Evolutionary conservation across 176 grass and related monocot species (phyloP).

Genomic region (Thalia dealbata): DNA sequence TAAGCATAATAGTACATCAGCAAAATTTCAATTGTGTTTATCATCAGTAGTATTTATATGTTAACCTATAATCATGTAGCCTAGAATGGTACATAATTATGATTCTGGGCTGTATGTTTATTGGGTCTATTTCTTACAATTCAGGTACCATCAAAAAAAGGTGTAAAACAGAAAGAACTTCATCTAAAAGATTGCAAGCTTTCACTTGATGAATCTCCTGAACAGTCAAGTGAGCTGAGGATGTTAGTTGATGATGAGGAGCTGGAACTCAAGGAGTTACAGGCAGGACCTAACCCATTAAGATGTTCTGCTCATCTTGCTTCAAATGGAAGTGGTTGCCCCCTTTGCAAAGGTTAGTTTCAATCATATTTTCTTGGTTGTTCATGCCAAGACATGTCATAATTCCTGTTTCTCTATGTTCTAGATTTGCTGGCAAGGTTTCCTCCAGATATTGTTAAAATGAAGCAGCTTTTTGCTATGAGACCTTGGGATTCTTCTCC

Average conservation of each 20-base stretch:
- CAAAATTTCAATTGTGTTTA: not conserved
- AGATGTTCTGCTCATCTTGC: slow-evolving; percentile 81
- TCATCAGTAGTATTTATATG: not conserved
- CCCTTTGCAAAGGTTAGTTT: slow-evolving; percentile 88
- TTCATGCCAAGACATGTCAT: slow-evolving; percentile 15
- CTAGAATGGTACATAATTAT: not conserved
- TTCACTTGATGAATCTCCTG: slow-evolving; percentile 47
- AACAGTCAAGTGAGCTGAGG: slow-evolving; percentile 33
- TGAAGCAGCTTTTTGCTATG: slow-evolving; percentile 68
- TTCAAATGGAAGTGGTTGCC: slow-evolving; percentile 77
- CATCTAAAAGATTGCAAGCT: slow-evolving; percentile 56
- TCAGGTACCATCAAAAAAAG: slow-evolving; percentile 50
- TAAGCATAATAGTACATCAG: not conserved
- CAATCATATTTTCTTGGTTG: not conserved
- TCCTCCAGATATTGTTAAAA: slow-evolving; percentile 81
- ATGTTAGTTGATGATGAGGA: slow-evolving; percentile 85
- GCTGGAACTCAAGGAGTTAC: slow-evolving; percentile 80
- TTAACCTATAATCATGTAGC: not conserved
- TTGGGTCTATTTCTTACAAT: not conserved
- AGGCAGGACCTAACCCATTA: slow-evolving; percentile 83
- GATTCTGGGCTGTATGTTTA: not conserved
- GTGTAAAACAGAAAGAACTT: slow-evolving; percentile 33
- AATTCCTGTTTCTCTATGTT: slow-evolving; percentile 15
- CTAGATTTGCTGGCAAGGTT: slow-evolving; percentile 92
- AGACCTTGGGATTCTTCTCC: slow-evolving; percentile 90